These are phyloP conservation scores for Prunella vulgaris DNA, from an alignment of 257 asterid genomes.

Conservation along the genomic window DNA sequence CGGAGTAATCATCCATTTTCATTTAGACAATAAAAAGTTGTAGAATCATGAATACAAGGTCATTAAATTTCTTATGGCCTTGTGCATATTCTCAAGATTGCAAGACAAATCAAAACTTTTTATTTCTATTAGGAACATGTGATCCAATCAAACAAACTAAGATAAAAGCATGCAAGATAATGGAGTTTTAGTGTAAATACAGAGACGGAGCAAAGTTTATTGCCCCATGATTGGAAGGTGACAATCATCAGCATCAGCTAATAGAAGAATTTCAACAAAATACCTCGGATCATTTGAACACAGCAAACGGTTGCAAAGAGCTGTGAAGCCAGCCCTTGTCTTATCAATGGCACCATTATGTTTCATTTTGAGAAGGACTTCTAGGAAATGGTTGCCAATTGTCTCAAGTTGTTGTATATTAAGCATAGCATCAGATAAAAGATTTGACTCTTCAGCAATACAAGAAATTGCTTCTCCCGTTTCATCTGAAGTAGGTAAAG, in stretches of 20 bases:
- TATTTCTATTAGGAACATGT: not conserved
- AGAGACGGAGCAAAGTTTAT: not conserved
- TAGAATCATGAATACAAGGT: not conserved
- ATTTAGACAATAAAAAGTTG: not conserved
- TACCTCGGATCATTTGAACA: constrained; percentile 94
- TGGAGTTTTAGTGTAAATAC: not conserved
- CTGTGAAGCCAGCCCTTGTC: constrained; percentile 98
- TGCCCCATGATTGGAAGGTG: constrained; percentile 9
- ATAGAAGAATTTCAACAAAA: constrained; percentile 8
- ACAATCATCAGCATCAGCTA: not conserved
- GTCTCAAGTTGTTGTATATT: constrained; percentile 84
- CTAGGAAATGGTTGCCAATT: constrained; percentile 89
- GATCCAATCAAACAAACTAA: not conserved
- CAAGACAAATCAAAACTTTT: constrained; percentile 2
- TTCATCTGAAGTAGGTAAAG: constrained; percentile 70
- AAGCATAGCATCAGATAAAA: constrained; percentile 53
- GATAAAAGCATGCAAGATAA: not conserved
- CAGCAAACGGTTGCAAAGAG: constrained; percentile 93
- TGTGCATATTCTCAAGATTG: constrained; percentile 1
- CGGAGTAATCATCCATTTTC: constrained; percentile 4
- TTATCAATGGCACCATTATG: constrained; percentile 97
- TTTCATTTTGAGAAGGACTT: constrained; percentile 95
- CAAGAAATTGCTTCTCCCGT: constrained; percentile 27
- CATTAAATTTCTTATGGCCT: not conserved
- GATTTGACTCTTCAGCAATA: constrained; percentile 22